Evolutionary conservation across 805 yeast species (phyloP).

Genomic region (Kodamaea hsintzibuensis): DNA sequence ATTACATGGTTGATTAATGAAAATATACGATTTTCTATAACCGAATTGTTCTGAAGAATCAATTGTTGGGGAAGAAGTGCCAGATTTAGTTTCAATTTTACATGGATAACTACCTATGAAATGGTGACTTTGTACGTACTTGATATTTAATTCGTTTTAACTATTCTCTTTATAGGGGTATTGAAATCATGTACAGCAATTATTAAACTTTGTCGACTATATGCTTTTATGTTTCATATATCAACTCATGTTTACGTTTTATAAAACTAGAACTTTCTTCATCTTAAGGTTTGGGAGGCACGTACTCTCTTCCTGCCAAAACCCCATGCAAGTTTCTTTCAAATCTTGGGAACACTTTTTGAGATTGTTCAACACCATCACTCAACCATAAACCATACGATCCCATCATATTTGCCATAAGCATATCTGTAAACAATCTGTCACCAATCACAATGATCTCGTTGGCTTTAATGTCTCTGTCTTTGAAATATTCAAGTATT

Average conservation of each 20-base stretch:
- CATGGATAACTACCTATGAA: no score
- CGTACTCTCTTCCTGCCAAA: conserved; percentile 6
- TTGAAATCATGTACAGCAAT: no score
- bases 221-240: not conserved
- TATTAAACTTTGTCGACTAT: no score
- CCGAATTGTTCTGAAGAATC: no score
- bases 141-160: no score
- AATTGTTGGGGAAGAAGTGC: no score
- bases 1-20: no score
- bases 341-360: conserved; percentile 49
- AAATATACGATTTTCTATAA: no score
- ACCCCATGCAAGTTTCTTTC: conserved; percentile 45
- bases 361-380: conserved; percentile 67
- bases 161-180: no score
- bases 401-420: conserved; percentile 95
- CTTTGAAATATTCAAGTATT: conserved; percentile 57
- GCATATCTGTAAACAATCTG: conserved; percentile 83
- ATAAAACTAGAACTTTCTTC: not conserved
- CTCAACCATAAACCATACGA: conserved; percentile 80
- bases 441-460: conserved; percentile 91
- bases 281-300: not conserved
- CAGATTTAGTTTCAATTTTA: no score
- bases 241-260: not conserved
- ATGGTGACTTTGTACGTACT: no score
- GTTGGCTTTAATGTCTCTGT: conserved; percentile 49